Conservation (phyloP, 148 eudicot species). For the Dianthus caryophyllus region DNA sequence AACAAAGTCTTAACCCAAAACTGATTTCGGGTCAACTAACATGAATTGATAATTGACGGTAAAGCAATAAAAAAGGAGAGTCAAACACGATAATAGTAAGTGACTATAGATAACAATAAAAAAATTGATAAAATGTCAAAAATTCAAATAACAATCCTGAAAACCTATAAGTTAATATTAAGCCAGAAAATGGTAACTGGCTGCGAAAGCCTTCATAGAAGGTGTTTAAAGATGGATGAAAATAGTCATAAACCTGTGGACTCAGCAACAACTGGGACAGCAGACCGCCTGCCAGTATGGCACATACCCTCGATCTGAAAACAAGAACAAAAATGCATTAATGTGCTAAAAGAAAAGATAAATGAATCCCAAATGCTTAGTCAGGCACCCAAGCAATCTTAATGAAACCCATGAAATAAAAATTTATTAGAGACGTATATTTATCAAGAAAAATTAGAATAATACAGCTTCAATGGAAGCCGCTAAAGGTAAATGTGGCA, state of each 20-base stretch:
- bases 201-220: background rate
- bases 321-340: background rate
- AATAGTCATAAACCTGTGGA: conserved; percentile 60
- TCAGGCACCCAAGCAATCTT: background rate
- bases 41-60: no score
- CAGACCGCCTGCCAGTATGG: conserved; percentile 51
- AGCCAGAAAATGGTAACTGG: background rate
- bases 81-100: no score
- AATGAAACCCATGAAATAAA: conserved; percentile 2
- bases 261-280: conserved; percentile 82
- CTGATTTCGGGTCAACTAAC: no score
- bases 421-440: background rate
- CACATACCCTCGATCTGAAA: conserved; percentile 87
- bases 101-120: no score
- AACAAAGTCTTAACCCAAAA: no score
- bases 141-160: no score
- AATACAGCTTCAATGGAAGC: background rate
- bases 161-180: background rate
- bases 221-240: conserved; percentile 5
- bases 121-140: no score
- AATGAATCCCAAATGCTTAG: background rate
- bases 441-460: background rate
- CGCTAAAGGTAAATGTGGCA: background rate
- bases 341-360: background rate
- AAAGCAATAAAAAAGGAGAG: no score